Evolutionary conservation across 2,329 filamentous ascomycete species (phyloP).

Genomic region (Nemania abortiva): DNA sequence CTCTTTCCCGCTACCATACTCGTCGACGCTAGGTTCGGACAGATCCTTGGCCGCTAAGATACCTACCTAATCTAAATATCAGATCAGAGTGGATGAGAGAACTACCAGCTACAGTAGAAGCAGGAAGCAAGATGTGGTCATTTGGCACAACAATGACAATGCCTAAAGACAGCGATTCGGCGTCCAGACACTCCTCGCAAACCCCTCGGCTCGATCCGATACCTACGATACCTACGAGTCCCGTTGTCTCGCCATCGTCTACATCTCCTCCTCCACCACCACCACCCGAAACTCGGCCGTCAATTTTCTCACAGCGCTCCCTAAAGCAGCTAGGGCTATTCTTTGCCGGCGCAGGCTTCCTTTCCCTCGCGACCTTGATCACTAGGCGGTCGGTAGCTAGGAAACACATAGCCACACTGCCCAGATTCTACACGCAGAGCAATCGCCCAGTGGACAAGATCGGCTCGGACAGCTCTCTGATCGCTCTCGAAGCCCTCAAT

Average conservation of each 20-base stretch:
- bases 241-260: conserved; percentile 31
- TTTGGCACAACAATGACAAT: conserved; percentile 54
- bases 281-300: conserved; percentile 38
- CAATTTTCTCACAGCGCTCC: conserved; percentile 61
- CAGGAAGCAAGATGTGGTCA: conserved; percentile 49
- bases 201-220: conserved; percentile 19
- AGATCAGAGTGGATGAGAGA: too few species aligned
- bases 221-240: conserved; percentile 11
- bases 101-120: too few species aligned
- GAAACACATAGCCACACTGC: conserved; percentile 71
- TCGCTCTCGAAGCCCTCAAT: conserved; percentile 85
- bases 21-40: too few species aligned
- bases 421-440: conserved; percentile 78
- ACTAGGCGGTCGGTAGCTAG: conserved; percentile 77
- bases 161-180: conserved; percentile 48
- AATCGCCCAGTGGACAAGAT: conserved; percentile 58
- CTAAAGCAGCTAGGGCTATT: conserved; percentile 76
- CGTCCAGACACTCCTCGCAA: conserved; percentile 17
- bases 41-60: too few species aligned
- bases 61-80: too few species aligned
- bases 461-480: conserved; percentile 71
- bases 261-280: conserved; percentile 31
- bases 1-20: too few species aligned
- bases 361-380: conserved; percentile 76
- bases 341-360: conserved; percentile 79